Evolutionary conservation across 2,329 filamentous ascomycete species (phyloP).

Genomic region (Ophiostoma novo-ulmi): DNA sequence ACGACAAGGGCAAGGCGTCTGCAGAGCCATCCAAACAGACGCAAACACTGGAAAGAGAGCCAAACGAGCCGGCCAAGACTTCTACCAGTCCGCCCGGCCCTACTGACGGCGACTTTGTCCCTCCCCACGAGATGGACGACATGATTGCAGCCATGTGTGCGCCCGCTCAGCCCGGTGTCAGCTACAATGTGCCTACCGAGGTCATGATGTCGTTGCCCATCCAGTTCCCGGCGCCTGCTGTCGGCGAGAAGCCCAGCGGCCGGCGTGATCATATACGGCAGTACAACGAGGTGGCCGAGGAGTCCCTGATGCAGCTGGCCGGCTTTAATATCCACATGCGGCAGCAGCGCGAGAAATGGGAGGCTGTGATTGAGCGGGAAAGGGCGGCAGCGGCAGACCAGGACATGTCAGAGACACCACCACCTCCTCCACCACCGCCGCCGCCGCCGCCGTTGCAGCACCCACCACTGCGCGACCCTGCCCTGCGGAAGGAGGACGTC

Average conservation of each 20-base stretch:
- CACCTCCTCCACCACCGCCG: not conserved
- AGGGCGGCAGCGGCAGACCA: slow-evolving; percentile 22
- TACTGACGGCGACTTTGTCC: slow-evolving; percentile 20
- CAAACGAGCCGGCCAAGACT: not conserved
- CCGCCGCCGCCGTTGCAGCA: not conserved
- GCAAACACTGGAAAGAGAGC: not conserved
- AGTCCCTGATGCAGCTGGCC: slow-evolving; percentile 27
- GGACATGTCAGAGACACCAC: not conserved
- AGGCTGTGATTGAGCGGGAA: slow-evolving; percentile 31
- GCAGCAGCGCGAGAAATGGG: slow-evolving; percentile 26
- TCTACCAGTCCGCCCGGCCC: not conserved
- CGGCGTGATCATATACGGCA: slow-evolving; percentile 24
- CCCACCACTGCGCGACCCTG: not conserved
- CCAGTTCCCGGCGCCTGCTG: slow-evolving; percentile 12
- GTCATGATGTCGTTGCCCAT: slow-evolving; percentile 23
- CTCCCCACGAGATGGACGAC: slow-evolving; percentile 29
- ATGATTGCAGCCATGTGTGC: slow-evolving; percentile 32
- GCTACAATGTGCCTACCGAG: slow-evolving; percentile 29
- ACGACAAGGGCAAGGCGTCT: slow-evolving; percentile 12
- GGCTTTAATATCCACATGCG: slow-evolving; percentile 30
- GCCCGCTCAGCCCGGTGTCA: slow-evolving; percentile 24
- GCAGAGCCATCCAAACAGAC: not conserved
- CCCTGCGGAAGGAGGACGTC: not conserved
- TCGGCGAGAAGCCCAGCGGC: slow-evolving; percentile 14
- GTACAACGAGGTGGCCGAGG: slow-evolving; percentile 28